Conservation (phyloP, 2,329 filamentous ascomycete species). For the Pseudocercospora cruenta region DNA sequence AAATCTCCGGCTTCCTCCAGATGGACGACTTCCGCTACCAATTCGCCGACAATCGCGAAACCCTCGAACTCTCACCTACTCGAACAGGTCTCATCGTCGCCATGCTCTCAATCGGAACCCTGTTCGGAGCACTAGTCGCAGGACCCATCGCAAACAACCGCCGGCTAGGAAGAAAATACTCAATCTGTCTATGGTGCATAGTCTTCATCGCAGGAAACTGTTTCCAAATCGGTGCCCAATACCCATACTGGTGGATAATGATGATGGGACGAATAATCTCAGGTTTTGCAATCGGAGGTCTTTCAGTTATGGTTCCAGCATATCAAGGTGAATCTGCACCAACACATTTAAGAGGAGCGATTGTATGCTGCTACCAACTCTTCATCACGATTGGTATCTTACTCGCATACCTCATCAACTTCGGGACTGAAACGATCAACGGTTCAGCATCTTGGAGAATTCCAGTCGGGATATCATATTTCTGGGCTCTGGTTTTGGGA, state of each 20-base stretch:
- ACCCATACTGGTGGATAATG: constrained; percentile 61
- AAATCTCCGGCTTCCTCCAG: constrained; percentile 63
- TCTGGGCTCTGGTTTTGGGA: background rate
- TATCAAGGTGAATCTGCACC: constrained; percentile 60
- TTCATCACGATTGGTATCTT: constrained; percentile 70
- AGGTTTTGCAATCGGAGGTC: constrained; percentile 46
- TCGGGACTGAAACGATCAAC: background rate
- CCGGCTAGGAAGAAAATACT: background rate
- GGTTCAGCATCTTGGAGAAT: constrained; percentile 39
- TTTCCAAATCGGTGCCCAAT: background rate
- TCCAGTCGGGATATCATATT: constrained; percentile 49
- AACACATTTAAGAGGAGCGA: constrained; percentile 63
- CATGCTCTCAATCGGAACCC: background rate
- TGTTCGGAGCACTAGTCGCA: background rate
- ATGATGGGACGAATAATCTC: constrained; percentile 65
- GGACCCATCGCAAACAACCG: background rate
- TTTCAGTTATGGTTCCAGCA: background rate
- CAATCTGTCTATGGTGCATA: constrained; percentile 62
- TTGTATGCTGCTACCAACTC: constrained; percentile 68
- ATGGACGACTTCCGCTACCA: constrained; percentile 60
- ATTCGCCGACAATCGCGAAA: constrained; percentile 51
- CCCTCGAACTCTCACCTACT: constrained; percentile 54
- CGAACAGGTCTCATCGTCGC: constrained; percentile 62
- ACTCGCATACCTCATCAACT: constrained; percentile 40
- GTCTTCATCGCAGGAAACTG: constrained; percentile 28